Evolutionary conservation across 306 rosid species (phyloP).

Genomic region (Malus sieversii): DNA sequence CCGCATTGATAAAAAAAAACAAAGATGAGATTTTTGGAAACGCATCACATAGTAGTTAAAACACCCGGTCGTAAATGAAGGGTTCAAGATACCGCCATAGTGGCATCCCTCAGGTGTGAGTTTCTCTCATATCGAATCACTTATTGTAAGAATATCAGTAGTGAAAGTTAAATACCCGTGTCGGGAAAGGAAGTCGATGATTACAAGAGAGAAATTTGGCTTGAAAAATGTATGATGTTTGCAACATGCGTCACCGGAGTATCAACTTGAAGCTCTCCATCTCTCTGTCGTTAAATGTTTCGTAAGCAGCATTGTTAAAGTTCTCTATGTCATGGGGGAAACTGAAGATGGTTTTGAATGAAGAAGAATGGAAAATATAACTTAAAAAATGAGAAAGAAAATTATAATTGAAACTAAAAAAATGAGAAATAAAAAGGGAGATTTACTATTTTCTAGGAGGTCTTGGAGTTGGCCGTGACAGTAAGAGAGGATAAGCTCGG

Average conservation of each 20-base stretch:
- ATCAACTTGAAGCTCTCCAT: slow-evolving; percentile 80
- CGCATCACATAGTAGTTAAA: background rate
- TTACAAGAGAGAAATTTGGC: slow-evolving; percentile 53
- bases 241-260: slow-evolving; percentile 45
- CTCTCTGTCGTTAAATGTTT: slow-evolving; percentile 52
- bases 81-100: too few species aligned
- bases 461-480: too few species aligned
- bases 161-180: slow-evolving; percentile 55
- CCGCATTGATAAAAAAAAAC: too few species aligned
- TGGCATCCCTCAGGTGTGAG: too few species aligned
- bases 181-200: slow-evolving; percentile 67
- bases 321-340: background rate
- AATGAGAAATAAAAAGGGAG: too few species aligned
- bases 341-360: background rate
- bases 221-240: slow-evolving; percentile 57
- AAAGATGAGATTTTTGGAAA: background rate
- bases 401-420: too few species aligned
- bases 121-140: background rate
- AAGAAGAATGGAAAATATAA: too few species aligned
- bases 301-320: too few species aligned
- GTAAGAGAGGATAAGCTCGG: too few species aligned
- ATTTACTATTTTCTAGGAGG: too few species aligned
- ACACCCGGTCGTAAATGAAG: too few species aligned
- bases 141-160: background rate
- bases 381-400: too few species aligned